A percentile compares a stretch with the other conserved stretches of the same genome.
Evolutionary conservation across 2,329 filamentous ascomycete genomes (phyloP).

Genomic region (Pleoardoris graminearum): DNA sequence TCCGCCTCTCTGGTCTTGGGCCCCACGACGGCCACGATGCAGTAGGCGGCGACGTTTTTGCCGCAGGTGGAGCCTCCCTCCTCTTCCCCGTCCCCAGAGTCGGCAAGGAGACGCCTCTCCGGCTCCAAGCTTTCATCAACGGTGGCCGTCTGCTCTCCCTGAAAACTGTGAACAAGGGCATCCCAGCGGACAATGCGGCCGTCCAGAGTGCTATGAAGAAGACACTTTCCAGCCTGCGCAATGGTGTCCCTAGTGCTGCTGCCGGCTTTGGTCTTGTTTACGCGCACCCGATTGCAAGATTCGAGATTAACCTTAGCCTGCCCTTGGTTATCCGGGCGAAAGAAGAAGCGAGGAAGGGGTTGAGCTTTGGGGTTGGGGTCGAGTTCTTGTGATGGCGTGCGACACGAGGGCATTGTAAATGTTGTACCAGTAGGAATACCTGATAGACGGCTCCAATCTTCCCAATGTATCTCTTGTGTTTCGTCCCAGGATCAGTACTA

Average conservation of each 20-base stretch:
- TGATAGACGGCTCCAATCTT: not conserved
- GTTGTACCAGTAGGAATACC: slow-evolving; percentile 22
- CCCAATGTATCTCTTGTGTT: not conserved
- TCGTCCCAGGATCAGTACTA: no score
- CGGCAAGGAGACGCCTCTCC: slow-evolving; percentile 79
- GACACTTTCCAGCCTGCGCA: slow-evolving; percentile 71
- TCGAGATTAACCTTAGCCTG: slow-evolving; percentile 94
- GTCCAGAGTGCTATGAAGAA: slow-evolving; percentile 60
- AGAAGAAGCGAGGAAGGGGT: slow-evolving; percentile 85
- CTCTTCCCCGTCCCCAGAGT: slow-evolving; percentile 82
- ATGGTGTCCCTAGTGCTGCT: slow-evolving; percentile 79
- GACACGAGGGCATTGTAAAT: slow-evolving; percentile 17
- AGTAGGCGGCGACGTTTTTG: slow-evolving; percentile 88
- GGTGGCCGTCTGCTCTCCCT: slow-evolving; percentile 82
- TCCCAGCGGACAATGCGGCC: slow-evolving; percentile 53
- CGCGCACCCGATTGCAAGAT: slow-evolving; percentile 87
- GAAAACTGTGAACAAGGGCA: slow-evolving; percentile 51
- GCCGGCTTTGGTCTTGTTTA: slow-evolving; percentile 92
- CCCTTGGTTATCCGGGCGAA: slow-evolving; percentile 80
- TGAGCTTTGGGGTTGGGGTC: slow-evolving; percentile 95
- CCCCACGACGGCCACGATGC: slow-evolving; percentile 84
- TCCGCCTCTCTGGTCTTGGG: slow-evolving; percentile 85
- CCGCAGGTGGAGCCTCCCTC: slow-evolving; percentile 83
- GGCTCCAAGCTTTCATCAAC: slow-evolving; percentile 89
- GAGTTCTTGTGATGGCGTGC: slow-evolving; percentile 78